A percentile compares a stretch with the other conserved stretches of the same genome.
These are phyloP conservation scores for Yamagishiella unicocca DNA, from an alignment of 139 green algal genomes.

Conservation along the genomic window DNA sequence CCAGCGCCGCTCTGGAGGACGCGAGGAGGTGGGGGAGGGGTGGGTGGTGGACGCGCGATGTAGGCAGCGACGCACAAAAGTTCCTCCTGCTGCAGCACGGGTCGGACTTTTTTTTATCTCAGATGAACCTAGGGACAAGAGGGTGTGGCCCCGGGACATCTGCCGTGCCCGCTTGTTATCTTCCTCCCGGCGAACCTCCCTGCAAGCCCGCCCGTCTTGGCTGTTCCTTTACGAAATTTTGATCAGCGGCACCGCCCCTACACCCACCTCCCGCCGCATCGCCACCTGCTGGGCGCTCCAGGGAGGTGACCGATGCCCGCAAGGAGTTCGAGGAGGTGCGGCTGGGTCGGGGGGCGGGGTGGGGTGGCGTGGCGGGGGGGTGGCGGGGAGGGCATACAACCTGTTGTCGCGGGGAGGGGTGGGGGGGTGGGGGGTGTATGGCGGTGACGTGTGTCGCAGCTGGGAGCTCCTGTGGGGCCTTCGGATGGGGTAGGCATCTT, in stretches of 20 bases:
- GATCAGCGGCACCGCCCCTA: background rate
- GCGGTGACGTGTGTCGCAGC: too few relatives aligned
- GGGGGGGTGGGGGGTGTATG: too few relatives aligned
- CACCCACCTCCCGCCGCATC: background rate
- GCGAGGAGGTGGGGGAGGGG: constrained; percentile 13
- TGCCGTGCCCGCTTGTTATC: too few relatives aligned
- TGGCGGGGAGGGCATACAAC: background rate
- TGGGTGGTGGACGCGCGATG: background rate
- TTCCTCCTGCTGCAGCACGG: too few relatives aligned
- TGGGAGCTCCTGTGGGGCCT: too few relatives aligned
- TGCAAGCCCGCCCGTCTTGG: too few relatives aligned
- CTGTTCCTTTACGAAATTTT: too few relatives aligned
- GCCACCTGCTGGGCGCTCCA: background rate
- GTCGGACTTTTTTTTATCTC: too few relatives aligned
- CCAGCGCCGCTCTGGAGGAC: constrained; percentile 3
- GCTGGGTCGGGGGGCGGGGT: background rate
- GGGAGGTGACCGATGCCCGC: background rate
- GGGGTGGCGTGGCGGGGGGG: background rate
- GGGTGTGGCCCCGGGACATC: too few relatives aligned
- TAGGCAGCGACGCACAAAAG: background rate
- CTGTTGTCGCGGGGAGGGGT: background rate
- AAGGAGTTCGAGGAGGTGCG: constrained; percentile 41
- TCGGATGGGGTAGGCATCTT: too few relatives aligned
- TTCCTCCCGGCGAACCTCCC: too few relatives aligned
- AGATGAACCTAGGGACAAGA: too few relatives aligned